Evolutionary conservation across 495 filamentous ascomycete species (phyloP).

Genomic region (Aspergillus kassunensis): DNA sequence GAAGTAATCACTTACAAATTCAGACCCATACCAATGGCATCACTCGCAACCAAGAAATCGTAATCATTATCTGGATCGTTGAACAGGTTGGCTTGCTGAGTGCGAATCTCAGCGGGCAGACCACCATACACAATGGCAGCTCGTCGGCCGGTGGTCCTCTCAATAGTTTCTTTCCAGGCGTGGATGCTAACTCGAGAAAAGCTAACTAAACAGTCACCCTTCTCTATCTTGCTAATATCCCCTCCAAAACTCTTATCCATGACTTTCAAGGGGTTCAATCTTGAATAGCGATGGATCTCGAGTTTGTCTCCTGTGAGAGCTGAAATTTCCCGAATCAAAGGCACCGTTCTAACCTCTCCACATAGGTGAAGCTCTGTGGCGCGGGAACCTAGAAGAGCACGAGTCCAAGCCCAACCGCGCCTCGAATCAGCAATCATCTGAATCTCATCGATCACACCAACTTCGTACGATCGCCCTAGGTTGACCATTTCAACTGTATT

Average conservation of each 20-base stretch:
- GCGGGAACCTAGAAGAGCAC: constrained; percentile 79
- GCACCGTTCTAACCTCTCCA: constrained; percentile 79
- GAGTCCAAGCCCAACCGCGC: constrained; percentile 96
- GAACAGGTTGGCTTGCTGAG: constrained; percentile 85
- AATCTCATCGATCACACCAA: constrained; percentile 96
- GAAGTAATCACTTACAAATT: constrained; percentile 61
- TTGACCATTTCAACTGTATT: constrained; percentile 98
- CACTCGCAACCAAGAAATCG: constrained; percentile 88
- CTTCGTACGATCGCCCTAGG: constrained; percentile 65
- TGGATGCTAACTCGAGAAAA: constrained; percentile 85
- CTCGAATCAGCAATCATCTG: constrained; percentile 85
- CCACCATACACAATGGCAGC: constrained; percentile 93
- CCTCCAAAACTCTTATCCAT: constrained; percentile 58
- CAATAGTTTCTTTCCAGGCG: constrained; percentile 71
- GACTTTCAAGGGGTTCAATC: constrained; percentile 72
- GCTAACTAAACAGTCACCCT: constrained; percentile 84
- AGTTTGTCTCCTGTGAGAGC: constrained; percentile 78
- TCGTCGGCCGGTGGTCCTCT: constrained; percentile 65
- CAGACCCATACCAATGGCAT: constrained; percentile 96
- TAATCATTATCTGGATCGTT: constrained; percentile 94
- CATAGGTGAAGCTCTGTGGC: constrained; percentile 91
- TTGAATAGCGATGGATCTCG: constrained; percentile 72
- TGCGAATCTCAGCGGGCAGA: constrained; percentile 87
- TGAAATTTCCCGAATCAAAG: constrained; percentile 75
- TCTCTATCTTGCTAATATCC: constrained; percentile 62